Conservation (phyloP, 805 yeast genomes). For the Cyberlindnera xishuangbannaensis region DNA sequence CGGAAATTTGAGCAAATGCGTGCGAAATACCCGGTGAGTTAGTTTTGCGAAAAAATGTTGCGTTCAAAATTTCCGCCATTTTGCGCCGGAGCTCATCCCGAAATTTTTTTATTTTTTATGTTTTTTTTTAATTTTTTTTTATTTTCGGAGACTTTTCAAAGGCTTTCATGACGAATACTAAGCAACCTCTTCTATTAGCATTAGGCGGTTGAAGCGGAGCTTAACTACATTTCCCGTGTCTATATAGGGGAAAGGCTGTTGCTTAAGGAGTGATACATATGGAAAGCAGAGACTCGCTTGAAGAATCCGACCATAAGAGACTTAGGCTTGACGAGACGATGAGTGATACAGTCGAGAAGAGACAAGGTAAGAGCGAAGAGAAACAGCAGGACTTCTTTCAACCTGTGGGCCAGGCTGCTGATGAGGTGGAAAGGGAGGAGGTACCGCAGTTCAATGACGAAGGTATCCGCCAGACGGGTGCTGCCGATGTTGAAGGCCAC, state of each 20-base stretch:
- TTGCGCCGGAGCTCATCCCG: constrained; percentile 11
- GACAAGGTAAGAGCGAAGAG: no score
- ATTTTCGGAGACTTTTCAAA: no score
- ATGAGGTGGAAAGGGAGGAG: constrained; percentile 33
- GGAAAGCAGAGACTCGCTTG: constrained; percentile 3
- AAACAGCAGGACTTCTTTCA: constrained; percentile 41
- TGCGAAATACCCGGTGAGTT: no score
- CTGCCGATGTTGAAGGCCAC: constrained; percentile 78
- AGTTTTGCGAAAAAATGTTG: no score
- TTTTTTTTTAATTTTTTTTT: no score
- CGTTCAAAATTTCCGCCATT: constrained; percentile 2
- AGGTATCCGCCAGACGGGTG: constrained; percentile 64
- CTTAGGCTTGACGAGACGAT: constrained; percentile 13
- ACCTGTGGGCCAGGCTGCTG: constrained; percentile 57
- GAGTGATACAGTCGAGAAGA: no score
- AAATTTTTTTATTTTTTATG: constrained; percentile 9
- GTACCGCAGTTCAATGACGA: constrained; percentile 24
- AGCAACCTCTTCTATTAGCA: no score
- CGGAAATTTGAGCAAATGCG: no score
- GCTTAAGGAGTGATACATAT: background rate
- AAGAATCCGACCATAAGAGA: constrained; percentile 9
- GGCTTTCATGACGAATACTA: no score
- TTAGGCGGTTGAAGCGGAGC: no score
- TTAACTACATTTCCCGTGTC: no score
- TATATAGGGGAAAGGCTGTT: no score